Evolutionary conservation across 2,329 filamentous ascomycete genomes (phyloP), one percentile per base, ranked within the genome.

Genomic region (Trichoderma endophyticum): DNA sequence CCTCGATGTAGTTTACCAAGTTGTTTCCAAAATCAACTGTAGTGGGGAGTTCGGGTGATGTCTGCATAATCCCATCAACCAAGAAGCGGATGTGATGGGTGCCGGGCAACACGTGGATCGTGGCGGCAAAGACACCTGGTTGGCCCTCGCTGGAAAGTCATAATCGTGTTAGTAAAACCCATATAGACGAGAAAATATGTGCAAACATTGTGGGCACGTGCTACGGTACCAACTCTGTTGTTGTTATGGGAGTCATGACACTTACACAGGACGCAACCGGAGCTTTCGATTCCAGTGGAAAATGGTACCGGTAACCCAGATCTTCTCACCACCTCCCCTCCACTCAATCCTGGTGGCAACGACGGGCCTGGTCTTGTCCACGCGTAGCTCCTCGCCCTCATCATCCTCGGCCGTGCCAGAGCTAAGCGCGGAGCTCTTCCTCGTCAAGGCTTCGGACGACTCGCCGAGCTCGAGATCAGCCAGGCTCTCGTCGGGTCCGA

Each of bases 11-110:
- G 83, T 99, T 99, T 82, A 99, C 95, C 21, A 99, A 86, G 79
- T 97, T 97, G 83, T 98, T 98, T 75, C 94, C 97, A 81, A 97
- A 98, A 81, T 99, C 96, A 72, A 99, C 96, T 2, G 96, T 97
- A 0, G 96, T 98, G 15, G 96, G 95, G 70, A 98, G 86, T 75
- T 92, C 90, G 73, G 93, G 90, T 18, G 94, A 96, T 15, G 94
- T 96, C 79, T 92, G 89, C 94, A 98, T 97, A 78, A 95, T 91
- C 72, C 93, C 93, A 82, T 98, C 95, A 65, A 98, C 94, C 76
- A 99, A 88, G 83, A 98, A 99, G 79, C 97, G 95, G 78, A 99
- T 87, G 84, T 99, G 96, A 80, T 99, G 95, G 6, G 96, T 99
- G 76, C 96, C 96, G 4, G 95, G 94, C 15, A 94, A 91, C 72